Conservation (phyloP, 768 basidiomycete species). For the Amanita pseudoporphyria region DNA sequence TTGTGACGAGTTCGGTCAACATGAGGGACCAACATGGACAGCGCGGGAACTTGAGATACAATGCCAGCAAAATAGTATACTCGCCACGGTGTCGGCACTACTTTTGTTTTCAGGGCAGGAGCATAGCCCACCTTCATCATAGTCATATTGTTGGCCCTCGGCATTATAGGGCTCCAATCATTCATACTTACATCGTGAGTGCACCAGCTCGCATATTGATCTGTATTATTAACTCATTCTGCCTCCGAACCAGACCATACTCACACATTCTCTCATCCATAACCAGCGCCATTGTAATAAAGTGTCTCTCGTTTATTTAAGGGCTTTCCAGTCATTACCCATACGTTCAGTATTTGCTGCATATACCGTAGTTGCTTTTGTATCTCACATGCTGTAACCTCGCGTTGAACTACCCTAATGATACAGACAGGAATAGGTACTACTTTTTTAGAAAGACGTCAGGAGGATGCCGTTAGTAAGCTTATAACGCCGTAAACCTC, state of each 20-base stretch:
- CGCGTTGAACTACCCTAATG: not conserved
- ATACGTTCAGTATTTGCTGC: not conserved
- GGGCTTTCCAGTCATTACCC: not conserved
- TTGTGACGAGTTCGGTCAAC: slow-evolving; percentile 22
- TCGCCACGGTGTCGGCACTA: slow-evolving; percentile 43
- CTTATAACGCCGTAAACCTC: not conserved
- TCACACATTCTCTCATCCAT: not conserved
- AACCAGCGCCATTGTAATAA: not conserved
- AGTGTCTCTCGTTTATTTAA: not conserved
- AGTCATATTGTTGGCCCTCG: not conserved
- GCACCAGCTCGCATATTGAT: not conserved
- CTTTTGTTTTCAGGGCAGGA: slow-evolving; percentile 7
- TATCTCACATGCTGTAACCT: slow-evolving; percentile 1
- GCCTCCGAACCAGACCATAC: not conserved
- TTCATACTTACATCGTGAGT: slow-evolving; percentile 1
- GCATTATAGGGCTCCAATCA: not conserved
- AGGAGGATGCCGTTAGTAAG: no score
- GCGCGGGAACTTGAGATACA: slow-evolving; percentile 78
- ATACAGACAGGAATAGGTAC: not conserved
- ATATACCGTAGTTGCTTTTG: slow-evolving; percentile 1
- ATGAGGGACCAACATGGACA: slow-evolving; percentile 53
- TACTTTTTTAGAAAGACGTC: no score
- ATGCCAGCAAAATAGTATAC: slow-evolving; percentile 85
- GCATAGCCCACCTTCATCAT: not conserved
- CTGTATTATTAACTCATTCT: not conserved